Evolutionary conservation across 768 basidiomycete genomes (phyloP).

Genomic region (Naematelia encephala): DNA sequence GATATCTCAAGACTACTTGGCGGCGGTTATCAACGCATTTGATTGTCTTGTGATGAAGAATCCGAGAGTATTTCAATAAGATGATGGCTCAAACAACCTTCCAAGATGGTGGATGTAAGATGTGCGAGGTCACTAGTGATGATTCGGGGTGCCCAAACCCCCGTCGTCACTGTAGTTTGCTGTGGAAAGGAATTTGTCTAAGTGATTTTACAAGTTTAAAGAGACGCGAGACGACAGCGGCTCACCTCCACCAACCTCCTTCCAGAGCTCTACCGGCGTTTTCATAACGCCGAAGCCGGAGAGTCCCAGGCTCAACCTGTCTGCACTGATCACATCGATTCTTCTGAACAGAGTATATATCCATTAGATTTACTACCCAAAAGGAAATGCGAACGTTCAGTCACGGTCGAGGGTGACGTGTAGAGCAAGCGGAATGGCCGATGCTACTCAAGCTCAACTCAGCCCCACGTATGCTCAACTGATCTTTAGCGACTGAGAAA

Average conservation of each 20-base stretch:
- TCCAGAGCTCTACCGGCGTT: background rate
- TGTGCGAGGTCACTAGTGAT: background rate
- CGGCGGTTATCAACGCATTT: background rate
- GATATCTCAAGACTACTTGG: too few relatives aligned
- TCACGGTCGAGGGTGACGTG: too few relatives aligned
- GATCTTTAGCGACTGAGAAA: too few relatives aligned
- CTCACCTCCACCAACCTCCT: background rate
- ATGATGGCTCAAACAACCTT: background rate
- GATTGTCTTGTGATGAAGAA: background rate
- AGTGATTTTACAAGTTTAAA: background rate
- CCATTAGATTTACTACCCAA: too few relatives aligned
- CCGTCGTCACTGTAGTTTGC: background rate
- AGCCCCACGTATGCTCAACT: too few relatives aligned
- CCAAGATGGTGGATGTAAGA: background rate
- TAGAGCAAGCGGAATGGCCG: too few relatives aligned
- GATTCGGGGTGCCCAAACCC: background rate
- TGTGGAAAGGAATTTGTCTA: background rate
- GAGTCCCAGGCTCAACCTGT: too few relatives aligned
- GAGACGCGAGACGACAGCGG: background rate
- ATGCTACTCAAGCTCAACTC: too few relatives aligned
- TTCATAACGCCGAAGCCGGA: background rate
- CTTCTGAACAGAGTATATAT: too few relatives aligned
- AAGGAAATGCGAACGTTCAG: too few relatives aligned
- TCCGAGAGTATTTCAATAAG: background rate
- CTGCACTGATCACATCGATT: too few relatives aligned